A percentile compares a stretch with the other conserved stretches of the same genome.
Conservation (phyloP, 768 basidiomycete species). For the Termitomyces heimii region DNA sequence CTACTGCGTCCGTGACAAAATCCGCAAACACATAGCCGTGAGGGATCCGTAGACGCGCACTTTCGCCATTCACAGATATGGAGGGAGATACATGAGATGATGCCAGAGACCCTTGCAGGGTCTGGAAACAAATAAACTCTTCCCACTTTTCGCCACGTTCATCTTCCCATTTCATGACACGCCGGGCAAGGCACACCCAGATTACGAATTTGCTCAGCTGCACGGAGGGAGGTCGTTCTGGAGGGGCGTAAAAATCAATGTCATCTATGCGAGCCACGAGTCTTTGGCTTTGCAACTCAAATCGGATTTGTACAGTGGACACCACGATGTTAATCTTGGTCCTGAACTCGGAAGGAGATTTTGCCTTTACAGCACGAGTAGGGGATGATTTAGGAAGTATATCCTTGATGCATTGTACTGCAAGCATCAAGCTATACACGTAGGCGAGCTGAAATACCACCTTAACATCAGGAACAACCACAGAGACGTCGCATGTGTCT, state of each 20-base stretch:
- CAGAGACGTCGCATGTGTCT: slow-evolving; percentile 41
- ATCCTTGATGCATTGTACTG: slow-evolving; percentile 41
- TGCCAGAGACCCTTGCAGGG: slow-evolving; percentile 37
- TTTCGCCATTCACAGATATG: slow-evolving; percentile 53
- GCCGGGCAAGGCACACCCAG: slow-evolving; percentile 51
- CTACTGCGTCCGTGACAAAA: slow-evolving; percentile 62
- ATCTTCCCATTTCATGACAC: slow-evolving; percentile 28
- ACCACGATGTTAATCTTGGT: slow-evolving; percentile 27
- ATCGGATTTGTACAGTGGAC: slow-evolving; percentile 40
- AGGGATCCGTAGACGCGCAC: slow-evolving; percentile 73
- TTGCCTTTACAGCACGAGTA: slow-evolving; percentile 5
- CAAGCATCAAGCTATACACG: slow-evolving; percentile 66
- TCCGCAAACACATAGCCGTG: slow-evolving; percentile 71
- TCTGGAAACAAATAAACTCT: slow-evolving; percentile 58
- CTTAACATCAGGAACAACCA: slow-evolving; percentile 48
- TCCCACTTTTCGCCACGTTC: slow-evolving; percentile 55
- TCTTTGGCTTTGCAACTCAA: slow-evolving; percentile 43
- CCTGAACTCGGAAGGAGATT: slow-evolving; percentile 10
- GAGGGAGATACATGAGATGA: slow-evolving; percentile 24
- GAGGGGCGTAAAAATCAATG: slow-evolving; percentile 20
- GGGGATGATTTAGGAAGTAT: slow-evolving; percentile 22
- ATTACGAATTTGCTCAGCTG: slow-evolving; percentile 38
- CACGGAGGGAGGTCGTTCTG: slow-evolving; percentile 23
- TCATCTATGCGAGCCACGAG: slow-evolving; percentile 39
- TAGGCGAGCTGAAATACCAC: slow-evolving; percentile 56